phyloP scores from a whole-genome alignment of 805 yeast species.

The Kregervanrija fluxuum region DNA sequence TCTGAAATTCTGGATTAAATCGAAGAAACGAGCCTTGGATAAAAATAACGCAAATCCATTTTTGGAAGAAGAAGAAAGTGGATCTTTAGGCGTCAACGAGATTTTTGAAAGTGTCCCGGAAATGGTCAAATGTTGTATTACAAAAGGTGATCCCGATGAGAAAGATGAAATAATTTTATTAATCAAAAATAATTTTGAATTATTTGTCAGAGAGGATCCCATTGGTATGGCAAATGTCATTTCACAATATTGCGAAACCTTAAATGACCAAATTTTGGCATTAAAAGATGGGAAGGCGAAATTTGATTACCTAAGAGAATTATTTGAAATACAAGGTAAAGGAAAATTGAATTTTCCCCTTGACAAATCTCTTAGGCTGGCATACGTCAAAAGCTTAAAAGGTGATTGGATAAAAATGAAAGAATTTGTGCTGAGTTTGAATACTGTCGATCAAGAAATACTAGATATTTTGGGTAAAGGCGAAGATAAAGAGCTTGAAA shows the following conservation, averaged over 20 bases:
- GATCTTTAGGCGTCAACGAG: constrained; percentile 7
- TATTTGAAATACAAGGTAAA: constrained; percentile 21
- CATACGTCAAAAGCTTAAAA: constrained; percentile 24
- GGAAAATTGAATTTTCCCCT: constrained; percentile 8
- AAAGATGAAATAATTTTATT: constrained; percentile 19
- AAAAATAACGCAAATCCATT: constrained; percentile 1
- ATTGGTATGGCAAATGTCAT: constrained; percentile 31
- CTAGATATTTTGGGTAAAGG: constrained; percentile 18
- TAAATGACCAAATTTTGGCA: constrained; percentile 33
- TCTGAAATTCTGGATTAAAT: constrained; percentile 44
- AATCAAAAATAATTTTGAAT: constrained; percentile 24
- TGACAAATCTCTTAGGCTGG: constrained; percentile 11
- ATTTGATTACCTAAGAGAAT: constrained; percentile 27
- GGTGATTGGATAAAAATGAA: constrained; percentile 13
- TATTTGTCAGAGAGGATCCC: constrained; percentile 26
- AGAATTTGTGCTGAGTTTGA: constrained; percentile 14
- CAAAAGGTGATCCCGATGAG: constrained; percentile 12
- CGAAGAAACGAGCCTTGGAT: constrained; percentile 9
- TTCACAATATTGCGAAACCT: constrained; percentile 28
- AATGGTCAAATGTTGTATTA: constrained; percentile 21
- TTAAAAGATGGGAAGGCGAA: constrained; percentile 21
- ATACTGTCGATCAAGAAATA: constrained; percentile 10
- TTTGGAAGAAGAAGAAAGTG: neutral
- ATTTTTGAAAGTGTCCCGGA: constrained; percentile 26
- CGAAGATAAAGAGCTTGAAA: constrained; percentile 22